phyloP scores from a whole-genome alignment of 2,329 filamentous ascomycete species.

The Capronia epimyces region DNA sequence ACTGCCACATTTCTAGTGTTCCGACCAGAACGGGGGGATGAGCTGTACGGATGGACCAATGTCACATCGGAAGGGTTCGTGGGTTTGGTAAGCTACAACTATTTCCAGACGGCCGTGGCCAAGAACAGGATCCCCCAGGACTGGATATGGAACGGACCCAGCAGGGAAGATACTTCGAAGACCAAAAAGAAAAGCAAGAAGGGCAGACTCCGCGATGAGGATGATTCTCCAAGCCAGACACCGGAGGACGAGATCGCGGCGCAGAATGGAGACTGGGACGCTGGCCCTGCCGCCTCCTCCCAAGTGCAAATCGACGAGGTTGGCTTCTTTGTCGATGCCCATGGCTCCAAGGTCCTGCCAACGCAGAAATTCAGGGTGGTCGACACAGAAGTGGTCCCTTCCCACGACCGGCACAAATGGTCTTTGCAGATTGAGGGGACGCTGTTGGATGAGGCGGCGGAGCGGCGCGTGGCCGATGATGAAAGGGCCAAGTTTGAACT shows the following conservation, averaged over 20 bases:
- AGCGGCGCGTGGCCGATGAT: constrained; percentile 54
- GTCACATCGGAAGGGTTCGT: constrained; percentile 85
- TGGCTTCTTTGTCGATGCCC: constrained; percentile 71
- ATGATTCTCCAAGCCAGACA: constrained; percentile 37
- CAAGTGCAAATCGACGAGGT: constrained; percentile 40
- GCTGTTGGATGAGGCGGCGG: constrained; percentile 66
- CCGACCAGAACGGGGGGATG: constrained; percentile 65
- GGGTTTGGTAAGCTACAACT: constrained; percentile 80
- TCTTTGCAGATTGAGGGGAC: constrained; percentile 84
- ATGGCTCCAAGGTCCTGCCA: constrained; percentile 64
- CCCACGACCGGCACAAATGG: constrained; percentile 66
- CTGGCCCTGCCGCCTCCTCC: too few relatives aligned
- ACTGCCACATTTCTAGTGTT: constrained; percentile 84
- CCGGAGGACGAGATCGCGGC: constrained; percentile 40
- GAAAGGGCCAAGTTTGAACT: constrained; percentile 42
- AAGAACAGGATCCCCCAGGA: constrained; percentile 65
- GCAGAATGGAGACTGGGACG: neutral
- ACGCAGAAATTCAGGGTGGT: constrained; percentile 71
- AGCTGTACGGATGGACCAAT: constrained; percentile 63
- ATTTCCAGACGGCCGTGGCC: constrained; percentile 87
- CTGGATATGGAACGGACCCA: constrained; percentile 73
- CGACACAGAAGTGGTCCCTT: constrained; percentile 69
- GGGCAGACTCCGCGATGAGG: constrained; percentile 32
- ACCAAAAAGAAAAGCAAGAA: constrained; percentile 31
- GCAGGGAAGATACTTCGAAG: constrained; percentile 31